These are phyloP conservation scores for Boletus rubescentipes DNA, from an alignment of 768 basidiomycete species.

Conservation along the genomic window DNA sequence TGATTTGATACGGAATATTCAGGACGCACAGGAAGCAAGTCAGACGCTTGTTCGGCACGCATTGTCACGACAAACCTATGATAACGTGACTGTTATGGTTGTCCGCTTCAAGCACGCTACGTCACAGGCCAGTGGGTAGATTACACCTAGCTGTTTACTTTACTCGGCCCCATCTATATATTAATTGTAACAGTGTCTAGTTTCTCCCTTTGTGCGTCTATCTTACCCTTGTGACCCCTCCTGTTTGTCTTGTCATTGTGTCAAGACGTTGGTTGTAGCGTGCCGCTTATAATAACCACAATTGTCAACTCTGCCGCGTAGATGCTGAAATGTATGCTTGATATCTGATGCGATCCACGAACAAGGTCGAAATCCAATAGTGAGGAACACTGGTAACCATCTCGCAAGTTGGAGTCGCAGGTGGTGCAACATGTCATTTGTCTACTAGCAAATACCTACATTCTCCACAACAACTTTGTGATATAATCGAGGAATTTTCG, in stretches of 20 bases:
- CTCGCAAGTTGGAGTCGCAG: neutral
- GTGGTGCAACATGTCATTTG: neutral
- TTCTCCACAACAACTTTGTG: neutral
- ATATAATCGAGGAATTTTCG: neutral
- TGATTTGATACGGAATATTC: constrained; percentile 70
- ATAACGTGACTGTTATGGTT: constrained; percentile 92
- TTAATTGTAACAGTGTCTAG: constrained; percentile 8
- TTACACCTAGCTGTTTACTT: neutral
- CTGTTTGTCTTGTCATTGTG: constrained; percentile 2
- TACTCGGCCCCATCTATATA: neutral
- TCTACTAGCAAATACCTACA: neutral
- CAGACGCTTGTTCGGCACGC: constrained; percentile 80
- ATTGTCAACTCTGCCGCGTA: neutral
- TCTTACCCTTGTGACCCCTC: constrained; percentile 1
- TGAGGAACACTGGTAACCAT: no score
- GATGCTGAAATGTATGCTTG: neutral
- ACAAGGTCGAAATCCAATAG: no score
- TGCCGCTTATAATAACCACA: neutral
- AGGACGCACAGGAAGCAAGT: constrained; percentile 83
- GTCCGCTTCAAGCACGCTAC: constrained; percentile 64
- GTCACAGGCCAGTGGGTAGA: constrained; percentile 15
- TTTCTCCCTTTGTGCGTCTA: neutral
- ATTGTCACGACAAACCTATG: constrained; percentile 83
- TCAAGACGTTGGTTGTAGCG: constrained; percentile 3
- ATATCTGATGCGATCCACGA: neutral